Evolutionary conservation across 768 basidiomycete species (phyloP).

Genomic region (Amanita jacksonii): DNA sequence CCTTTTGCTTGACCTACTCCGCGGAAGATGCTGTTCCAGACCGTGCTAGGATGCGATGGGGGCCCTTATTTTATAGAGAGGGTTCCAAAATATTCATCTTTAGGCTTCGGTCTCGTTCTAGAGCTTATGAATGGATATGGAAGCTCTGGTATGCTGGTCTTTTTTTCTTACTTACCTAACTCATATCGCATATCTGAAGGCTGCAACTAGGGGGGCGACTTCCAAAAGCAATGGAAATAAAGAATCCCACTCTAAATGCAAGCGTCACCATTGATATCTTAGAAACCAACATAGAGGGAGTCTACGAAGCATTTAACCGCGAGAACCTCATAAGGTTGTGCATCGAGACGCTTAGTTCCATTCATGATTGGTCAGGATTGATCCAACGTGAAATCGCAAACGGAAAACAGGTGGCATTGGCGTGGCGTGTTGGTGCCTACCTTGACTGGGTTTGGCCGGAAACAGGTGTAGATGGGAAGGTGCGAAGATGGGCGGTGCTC

Average conservation of each 20-base stretch:
- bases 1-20: constrained; percentile 67
- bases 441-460: constrained; percentile 85
- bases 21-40: constrained; percentile 36
- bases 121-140: constrained; percentile 89
- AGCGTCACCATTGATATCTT: constrained; percentile 68
- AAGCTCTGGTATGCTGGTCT: constrained; percentile 50
- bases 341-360: constrained; percentile 40
- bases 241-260: constrained; percentile 57
- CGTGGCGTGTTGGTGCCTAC: constrained; percentile 65
- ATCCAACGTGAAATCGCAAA: constrained; percentile 41
- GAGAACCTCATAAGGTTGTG: constrained; percentile 58
- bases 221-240: constrained; percentile 60
- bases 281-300: constrained; percentile 26
- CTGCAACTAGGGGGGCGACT: constrained; percentile 62
- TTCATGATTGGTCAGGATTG: constrained; percentile 54
- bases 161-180: constrained; percentile 1
- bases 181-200: constrained; percentile 35
- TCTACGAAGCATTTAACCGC: constrained; percentile 44
- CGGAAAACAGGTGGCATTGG: constrained; percentile 59
- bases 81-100: constrained; percentile 86
- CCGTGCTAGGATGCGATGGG: constrained; percentile 32
- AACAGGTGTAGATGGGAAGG: constrained; percentile 50
- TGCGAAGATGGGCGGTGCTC: constrained; percentile 63
- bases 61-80: constrained; percentile 40
- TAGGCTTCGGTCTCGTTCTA: constrained; percentile 66